Evolutionary conservation across 78 protist species (phyloP).

Genomic region (Isochrysis galbana): DNA sequence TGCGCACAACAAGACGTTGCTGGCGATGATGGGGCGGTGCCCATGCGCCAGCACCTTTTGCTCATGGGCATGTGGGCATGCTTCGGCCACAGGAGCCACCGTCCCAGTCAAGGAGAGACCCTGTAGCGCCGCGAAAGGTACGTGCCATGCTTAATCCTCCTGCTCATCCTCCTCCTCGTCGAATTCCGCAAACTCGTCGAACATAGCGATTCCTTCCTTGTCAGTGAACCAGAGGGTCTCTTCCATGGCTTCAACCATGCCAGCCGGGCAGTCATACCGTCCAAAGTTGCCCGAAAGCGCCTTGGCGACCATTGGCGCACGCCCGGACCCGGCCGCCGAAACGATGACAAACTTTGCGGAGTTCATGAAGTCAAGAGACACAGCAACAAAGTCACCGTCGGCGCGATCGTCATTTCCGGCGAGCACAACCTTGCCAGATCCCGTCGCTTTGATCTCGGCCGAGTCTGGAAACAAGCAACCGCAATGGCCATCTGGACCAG

Average conservation of each 20-base stretch:
- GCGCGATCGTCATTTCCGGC: conserved; percentile 2
- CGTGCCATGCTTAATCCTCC: background rate
- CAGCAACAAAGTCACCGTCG: background rate
- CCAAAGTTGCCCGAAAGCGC: background rate
- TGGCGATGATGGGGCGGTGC: too few species aligned
- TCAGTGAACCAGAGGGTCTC: background rate
- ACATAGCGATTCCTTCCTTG: background rate
- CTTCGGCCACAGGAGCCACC: too few species aligned
- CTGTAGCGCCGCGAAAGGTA: too few species aligned
- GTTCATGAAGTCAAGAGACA: background rate
- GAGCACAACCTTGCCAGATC: background rate
- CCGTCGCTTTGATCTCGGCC: background rate
- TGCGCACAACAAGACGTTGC: too few species aligned
- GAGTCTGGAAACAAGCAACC: background rate
- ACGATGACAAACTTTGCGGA: background rate
- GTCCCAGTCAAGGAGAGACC: too few species aligned
- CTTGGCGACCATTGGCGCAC: conserved; percentile 8
- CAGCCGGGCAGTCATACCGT: conserved; percentile 8
- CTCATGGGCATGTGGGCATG: too few species aligned
- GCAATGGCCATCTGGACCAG: background rate
- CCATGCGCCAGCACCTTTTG: too few species aligned
- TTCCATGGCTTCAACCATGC: background rate
- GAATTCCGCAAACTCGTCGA: background rate
- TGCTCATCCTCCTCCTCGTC: background rate
- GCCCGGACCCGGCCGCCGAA: background rate